Evolutionary conservation across 441 rosid genomes (phyloP), one percentile per base, ranked within the genome.

Genomic region (Sinapis alba): DNA sequence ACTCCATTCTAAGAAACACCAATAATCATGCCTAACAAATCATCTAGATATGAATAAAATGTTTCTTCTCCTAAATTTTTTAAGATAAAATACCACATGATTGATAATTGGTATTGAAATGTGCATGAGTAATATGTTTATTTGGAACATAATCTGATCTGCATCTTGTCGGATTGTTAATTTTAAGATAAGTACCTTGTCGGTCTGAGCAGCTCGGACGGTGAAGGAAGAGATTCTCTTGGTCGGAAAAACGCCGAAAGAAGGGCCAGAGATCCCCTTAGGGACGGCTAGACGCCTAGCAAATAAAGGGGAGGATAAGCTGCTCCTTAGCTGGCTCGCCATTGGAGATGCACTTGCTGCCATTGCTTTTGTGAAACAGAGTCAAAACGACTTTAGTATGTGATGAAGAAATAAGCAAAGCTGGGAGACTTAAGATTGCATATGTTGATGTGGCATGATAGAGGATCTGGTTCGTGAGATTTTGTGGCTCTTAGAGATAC

Each of bases 281-380:
- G 95, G 94, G 13, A 80, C 82, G 51, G 79, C 82, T 6, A 89
- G 79, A 57, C 79, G 80, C 45, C 84, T 86, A 2, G 81, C 53
- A 3, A 77, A 47, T 34, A 91, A 80, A 4, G 76, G 3, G 51
- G 96, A 85, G 20, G 97, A 82, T 73, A 90, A 91, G 87, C 87
- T 84, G 86, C 88, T 87, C 82, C 80, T 90, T 27, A 91, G 89
- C 70, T 88, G 98, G 83, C 89, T 86, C 18, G 96, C 99, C 96
- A 96, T 90, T 71, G 99, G 93, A 83, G 96, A 87, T 71, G 97
- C 82, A 68, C 92, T 78, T 26, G 91, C 73, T 36, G 97, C 89
- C 90, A 82, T 81, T 67, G 0, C 10, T 62, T 71, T 68, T 65
- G 58, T 20, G 47, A 67, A 65, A 74, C 3, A 3, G 26, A 70